Conservation (phyloP, 345 rosid species). For the Citropsis articulata region DNA sequence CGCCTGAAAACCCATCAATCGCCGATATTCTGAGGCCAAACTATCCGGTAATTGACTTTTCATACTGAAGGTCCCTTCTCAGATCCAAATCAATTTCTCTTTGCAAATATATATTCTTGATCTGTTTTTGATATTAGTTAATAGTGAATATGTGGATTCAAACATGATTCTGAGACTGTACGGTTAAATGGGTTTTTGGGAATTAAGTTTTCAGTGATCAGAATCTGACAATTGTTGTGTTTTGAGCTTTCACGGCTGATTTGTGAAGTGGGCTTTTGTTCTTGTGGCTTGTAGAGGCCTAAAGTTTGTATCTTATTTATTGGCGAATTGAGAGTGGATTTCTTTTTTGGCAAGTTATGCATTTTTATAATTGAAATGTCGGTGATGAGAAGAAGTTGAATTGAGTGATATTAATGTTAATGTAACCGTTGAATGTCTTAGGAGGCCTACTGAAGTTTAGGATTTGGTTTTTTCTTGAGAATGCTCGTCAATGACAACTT, state of each 20-base stretch:
- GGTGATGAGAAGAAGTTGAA: background rate
- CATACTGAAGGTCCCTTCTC: background rate
- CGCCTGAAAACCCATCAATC: background rate
- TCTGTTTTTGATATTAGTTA: background rate
- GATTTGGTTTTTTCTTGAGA: background rate
- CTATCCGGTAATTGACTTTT: background rate
- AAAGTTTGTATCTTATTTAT: background rate
- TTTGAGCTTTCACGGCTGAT: background rate
- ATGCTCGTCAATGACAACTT: background rate
- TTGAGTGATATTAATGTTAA: background rate
- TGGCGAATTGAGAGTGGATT: background rate
- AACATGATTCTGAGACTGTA: background rate
- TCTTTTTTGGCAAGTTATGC: constrained; percentile 1
- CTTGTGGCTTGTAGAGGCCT: background rate
- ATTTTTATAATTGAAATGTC: background rate
- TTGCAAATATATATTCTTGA: background rate
- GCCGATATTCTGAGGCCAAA: background rate
- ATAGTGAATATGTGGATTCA: background rate
- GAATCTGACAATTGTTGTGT: background rate
- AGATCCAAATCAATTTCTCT: constrained; percentile 2
- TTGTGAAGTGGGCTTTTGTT: background rate
- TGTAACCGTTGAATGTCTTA: background rate
- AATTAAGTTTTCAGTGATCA: background rate
- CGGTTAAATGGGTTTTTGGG: background rate
- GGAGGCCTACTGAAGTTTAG: background rate